Percentiles rank a stretch among this genome's conserved stretches.
phyloP scores from a whole-genome alignment of 768 basidiomycete genomes.

The Russula foetens region DNA sequence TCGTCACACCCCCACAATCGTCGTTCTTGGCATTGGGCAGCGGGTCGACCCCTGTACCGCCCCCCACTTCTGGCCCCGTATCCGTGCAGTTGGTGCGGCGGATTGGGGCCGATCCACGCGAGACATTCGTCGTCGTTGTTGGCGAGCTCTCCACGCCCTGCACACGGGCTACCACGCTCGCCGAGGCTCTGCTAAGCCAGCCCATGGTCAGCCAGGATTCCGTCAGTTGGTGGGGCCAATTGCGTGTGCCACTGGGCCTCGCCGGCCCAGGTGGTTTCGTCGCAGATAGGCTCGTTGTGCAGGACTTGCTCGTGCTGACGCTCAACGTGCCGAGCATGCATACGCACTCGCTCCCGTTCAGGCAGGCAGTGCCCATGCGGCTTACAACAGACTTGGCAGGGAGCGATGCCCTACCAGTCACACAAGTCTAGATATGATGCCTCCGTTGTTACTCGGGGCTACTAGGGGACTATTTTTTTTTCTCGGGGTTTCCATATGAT shows the following conservation, averaged over 20 bases:
- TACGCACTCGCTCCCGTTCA: conserved; percentile 14
- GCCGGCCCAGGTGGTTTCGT: conserved; percentile 6
- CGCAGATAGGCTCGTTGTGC: conserved; percentile 5
- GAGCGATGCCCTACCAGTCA: not conserved
- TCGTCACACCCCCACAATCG: not conserved
- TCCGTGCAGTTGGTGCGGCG: conserved; percentile 8
- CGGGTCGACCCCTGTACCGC: no score
- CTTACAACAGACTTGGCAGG: conserved; percentile 10
- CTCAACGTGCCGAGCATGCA: not conserved
- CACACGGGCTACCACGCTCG: not conserved
- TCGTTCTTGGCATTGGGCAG: conserved; percentile 8
- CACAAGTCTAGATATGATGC: not conserved
- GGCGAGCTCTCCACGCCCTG: not conserved
- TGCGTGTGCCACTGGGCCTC: not conserved
- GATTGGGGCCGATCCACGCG: conserved; percentile 6
- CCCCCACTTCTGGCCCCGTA: not conserved
- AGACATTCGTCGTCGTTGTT: conserved; percentile 12
- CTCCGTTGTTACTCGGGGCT: no score
- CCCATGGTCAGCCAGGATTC: not conserved
- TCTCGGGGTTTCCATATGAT: no score
- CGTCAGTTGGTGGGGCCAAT: conserved; percentile 15
- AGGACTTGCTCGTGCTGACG: conserved; percentile 10
- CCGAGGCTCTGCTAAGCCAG: not conserved
- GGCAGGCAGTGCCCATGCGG: conserved; percentile 9
- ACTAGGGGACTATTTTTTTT: not conserved